phyloP scores from a whole-genome alignment of 2,329 filamentous ascomycete genomes.

The Ophiostoma ulmi region DNA sequence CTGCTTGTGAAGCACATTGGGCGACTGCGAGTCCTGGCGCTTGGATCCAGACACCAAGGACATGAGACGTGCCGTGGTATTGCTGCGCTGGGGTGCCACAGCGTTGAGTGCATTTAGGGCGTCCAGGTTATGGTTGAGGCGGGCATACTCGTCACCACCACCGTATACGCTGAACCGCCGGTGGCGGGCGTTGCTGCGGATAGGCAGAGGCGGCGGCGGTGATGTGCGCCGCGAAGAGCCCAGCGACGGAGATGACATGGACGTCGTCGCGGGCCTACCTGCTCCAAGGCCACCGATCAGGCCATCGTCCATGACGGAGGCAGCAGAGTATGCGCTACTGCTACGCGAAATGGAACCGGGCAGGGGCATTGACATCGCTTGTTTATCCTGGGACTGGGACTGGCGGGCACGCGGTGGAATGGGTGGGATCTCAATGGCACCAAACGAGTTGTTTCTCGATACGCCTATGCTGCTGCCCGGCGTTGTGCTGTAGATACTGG shows the following conservation, averaged over 20 bases:
- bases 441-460: neutral
- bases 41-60: neutral
- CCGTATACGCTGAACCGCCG: slow-evolving; percentile 27
- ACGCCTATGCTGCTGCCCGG: slow-evolving; percentile 11
- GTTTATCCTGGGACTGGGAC: neutral
- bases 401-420: slow-evolving; percentile 20
- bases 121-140: neutral
- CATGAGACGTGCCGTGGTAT: neutral
- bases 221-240: neutral
- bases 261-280: neutral
- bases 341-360: slow-evolving; percentile 17
- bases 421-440: neutral
- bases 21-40: neutral
- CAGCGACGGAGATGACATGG: neutral
- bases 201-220: slow-evolving; percentile 18
- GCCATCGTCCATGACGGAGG: slow-evolving; percentile 8
- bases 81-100: slow-evolving; percentile 3
- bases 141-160: slow-evolving; percentile 24
- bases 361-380: neutral
- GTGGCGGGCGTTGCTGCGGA: slow-evolving; percentile 19
- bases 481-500: slow-evolving; percentile 19
- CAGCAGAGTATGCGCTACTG: slow-evolving; percentile 23
- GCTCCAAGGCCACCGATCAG: neutral
- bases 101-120: neutral
- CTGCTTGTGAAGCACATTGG: slow-evolving; percentile 11